Evolutionary conservation across 2,329 filamentous ascomycete species (phyloP).

Genomic region (Phaeosphaeriaceae sp.): DNA sequence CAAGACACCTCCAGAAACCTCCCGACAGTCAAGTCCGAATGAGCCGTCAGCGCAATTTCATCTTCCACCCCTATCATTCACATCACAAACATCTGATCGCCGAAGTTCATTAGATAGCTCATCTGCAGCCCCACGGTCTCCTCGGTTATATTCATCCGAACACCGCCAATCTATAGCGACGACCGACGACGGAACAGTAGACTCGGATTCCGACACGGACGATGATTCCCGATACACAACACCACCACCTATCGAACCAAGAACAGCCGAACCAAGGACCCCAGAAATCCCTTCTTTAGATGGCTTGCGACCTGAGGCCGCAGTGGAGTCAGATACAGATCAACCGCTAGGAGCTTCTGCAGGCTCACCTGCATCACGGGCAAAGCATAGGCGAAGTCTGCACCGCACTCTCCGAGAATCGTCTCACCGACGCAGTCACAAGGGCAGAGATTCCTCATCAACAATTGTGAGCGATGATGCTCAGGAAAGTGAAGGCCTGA

Average conservation of each 20-base stretch:
- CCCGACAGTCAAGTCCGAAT: slow-evolving; percentile 45
- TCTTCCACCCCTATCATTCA: slow-evolving; percentile 42
- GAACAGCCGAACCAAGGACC: slow-evolving; percentile 27
- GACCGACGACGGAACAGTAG: slow-evolving; percentile 33
- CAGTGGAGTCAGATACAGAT: slow-evolving; percentile 40
- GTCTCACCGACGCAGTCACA: slow-evolving; percentile 72
- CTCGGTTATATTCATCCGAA: slow-evolving; percentile 38
- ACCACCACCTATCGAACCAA: slow-evolving; percentile 37
- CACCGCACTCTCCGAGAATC: slow-evolving; percentile 88
- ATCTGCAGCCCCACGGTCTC: slow-evolving; percentile 42
- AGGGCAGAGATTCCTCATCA: slow-evolving; percentile 74
- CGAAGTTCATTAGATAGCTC: slow-evolving; percentile 43
- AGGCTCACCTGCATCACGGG: slow-evolving; percentile 61
- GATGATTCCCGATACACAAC: slow-evolving; percentile 42
- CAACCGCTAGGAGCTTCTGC: slow-evolving; percentile 30
- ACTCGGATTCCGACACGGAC: slow-evolving; percentile 29
- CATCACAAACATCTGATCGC: slow-evolving; percentile 37
- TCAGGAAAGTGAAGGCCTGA: slow-evolving; percentile 69
- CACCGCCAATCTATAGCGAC: slow-evolving; percentile 45
- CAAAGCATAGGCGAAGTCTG: slow-evolving; percentile 80
- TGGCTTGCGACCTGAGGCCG: slow-evolving; percentile 30
- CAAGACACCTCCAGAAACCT: slow-evolving; percentile 54
- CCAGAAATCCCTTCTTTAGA: slow-evolving; percentile 31
- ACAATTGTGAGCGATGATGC: slow-evolving; percentile 58
- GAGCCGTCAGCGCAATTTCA: slow-evolving; percentile 36